These are phyloP conservation scores for Dendrothele bispora DNA, from an alignment of 768 basidiomycete species.

Conservation along the genomic window DNA sequence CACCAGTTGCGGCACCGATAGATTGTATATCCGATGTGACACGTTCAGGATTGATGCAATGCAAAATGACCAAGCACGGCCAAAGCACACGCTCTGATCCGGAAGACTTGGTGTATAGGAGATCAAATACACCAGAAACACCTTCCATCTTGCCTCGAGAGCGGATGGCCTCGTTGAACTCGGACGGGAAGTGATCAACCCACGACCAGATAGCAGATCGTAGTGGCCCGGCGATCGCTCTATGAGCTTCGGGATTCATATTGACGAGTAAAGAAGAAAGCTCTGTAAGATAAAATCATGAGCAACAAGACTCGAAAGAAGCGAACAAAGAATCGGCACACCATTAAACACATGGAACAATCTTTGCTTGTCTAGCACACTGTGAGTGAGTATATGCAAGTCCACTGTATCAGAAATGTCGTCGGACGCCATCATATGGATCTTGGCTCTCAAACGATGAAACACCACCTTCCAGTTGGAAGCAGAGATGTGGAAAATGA, in stretches of 20 bases:
- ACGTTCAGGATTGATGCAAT: constrained; percentile 75
- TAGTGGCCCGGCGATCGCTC: constrained; percentile 69
- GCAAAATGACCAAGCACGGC: constrained; percentile 77
- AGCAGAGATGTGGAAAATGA: constrained; percentile 84
- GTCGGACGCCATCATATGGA: constrained; percentile 55
- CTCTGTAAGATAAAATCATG: constrained; percentile 42
- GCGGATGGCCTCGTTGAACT: constrained; percentile 74
- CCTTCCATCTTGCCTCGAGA: constrained; percentile 70
- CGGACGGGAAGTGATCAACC: constrained; percentile 75
- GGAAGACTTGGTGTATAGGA: constrained; percentile 55
- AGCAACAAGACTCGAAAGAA: neutral
- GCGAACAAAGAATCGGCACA: constrained; percentile 23
- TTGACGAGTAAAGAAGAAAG: constrained; percentile 80
- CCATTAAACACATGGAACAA: constrained; percentile 73
- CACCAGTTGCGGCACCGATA: constrained; percentile 25
- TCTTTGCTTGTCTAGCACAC: constrained; percentile 67
- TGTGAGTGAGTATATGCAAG: constrained; percentile 74
- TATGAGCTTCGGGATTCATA: constrained; percentile 73
- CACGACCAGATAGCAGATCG: constrained; percentile 88
- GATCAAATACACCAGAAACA: constrained; percentile 83
- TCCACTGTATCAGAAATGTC: constrained; percentile 61
- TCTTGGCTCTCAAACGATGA: constrained; percentile 64
- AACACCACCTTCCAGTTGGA: constrained; percentile 86
- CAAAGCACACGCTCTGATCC: constrained; percentile 59
- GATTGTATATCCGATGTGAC: constrained; percentile 57